Conservation (phyloP, 257 asterid genomes). For the Marsdenia floribunda region DNA sequence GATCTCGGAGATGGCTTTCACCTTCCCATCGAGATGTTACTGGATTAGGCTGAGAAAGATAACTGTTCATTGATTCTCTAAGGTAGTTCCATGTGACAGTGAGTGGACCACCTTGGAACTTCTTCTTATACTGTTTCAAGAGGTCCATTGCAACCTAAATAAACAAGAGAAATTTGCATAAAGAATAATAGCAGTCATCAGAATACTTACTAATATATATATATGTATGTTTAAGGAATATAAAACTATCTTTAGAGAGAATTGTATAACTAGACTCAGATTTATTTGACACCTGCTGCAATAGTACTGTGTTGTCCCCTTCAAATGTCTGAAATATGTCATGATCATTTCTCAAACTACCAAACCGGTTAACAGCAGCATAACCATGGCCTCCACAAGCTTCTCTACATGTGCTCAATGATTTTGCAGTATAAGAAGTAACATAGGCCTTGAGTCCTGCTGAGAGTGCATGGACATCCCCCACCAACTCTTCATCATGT, state of each 20-base stretch:
- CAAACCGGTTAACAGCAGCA: slow-evolving; percentile 95
- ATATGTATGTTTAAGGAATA: not conserved
- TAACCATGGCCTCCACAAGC: slow-evolving; percentile 99
- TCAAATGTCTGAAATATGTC: slow-evolving; percentile 98
- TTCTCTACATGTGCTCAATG: slow-evolving; percentile 88
- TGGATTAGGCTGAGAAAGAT: slow-evolving; percentile 92
- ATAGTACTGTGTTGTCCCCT: slow-evolving; percentile 97
- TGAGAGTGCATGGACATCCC: slow-evolving; percentile 88
- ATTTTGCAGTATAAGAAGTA: slow-evolving; percentile 77
- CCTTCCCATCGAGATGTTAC: slow-evolving; percentile 99
- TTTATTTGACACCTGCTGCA: slow-evolving; percentile 72
- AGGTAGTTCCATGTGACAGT: slow-evolving; percentile 91
- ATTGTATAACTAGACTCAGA: slow-evolving; percentile 6
- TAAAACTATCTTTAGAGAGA: not conserved
- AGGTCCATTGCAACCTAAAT: slow-evolving; percentile 85
- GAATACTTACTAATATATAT: not conserved
- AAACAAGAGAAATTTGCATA: slow-evolving; percentile 10
- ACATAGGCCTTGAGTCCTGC: slow-evolving; percentile 96
- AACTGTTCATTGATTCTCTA: slow-evolving; percentile 84
- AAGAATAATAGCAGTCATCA: not conserved
- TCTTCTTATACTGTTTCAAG: slow-evolving; percentile 80
- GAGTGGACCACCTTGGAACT: slow-evolving; percentile 81
- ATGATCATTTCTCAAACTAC: slow-evolving; percentile 93
- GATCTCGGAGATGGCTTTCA: slow-evolving; percentile 80
- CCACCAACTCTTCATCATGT: slow-evolving; percentile 68